These are phyloP conservation scores for Vachellia collinsii DNA, from an alignment of 306 rosid genomes.

Conservation along the genomic window DNA sequence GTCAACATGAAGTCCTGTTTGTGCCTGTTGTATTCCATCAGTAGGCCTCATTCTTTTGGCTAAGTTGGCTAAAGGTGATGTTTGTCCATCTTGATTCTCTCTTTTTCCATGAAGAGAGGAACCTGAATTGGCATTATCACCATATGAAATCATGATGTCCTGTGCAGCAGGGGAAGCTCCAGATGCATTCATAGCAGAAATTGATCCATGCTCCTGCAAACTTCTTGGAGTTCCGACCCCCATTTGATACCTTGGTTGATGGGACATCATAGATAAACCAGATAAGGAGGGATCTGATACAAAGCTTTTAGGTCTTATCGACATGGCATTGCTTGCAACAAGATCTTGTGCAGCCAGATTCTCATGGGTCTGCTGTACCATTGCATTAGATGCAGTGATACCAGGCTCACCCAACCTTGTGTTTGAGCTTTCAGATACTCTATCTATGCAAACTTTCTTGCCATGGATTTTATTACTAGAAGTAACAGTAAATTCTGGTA, in stretches of 20 bases:
- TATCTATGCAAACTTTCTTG: constrained; percentile 84
- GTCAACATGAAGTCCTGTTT: constrained; percentile 57
- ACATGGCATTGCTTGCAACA: constrained; percentile 52
- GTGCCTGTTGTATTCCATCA: constrained; percentile 75
- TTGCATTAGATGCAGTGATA: constrained; percentile 57
- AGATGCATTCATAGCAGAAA: constrained; percentile 54
- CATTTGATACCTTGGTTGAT: constrained; percentile 69
- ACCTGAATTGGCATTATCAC: constrained; percentile 58
- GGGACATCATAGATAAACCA: constrained; percentile 56
- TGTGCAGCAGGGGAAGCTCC: constrained; percentile 71
- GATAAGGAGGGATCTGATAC: constrained; percentile 69
- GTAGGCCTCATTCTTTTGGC: constrained; percentile 72
- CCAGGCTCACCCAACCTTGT: constrained; percentile 70
- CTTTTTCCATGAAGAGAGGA: constrained; percentile 68
- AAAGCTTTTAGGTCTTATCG: constrained; percentile 63
- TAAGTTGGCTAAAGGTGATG: constrained; percentile 64
- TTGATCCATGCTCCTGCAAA: constrained; percentile 69
- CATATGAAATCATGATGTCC: constrained; percentile 64
- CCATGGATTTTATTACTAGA: constrained; percentile 67
- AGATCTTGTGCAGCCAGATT: constrained; percentile 60
- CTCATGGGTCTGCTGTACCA: constrained; percentile 61
- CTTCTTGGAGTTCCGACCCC: constrained; percentile 71
- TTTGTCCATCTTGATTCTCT: constrained; percentile 80
- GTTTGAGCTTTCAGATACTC: constrained; percentile 67
- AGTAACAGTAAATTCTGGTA: constrained; percentile 73